Evolutionary conservation across 2,329 filamentous ascomycete species (phyloP), one percentile per base, ranked within the genome.

Genomic region (Venturia aucupariae): DNA sequence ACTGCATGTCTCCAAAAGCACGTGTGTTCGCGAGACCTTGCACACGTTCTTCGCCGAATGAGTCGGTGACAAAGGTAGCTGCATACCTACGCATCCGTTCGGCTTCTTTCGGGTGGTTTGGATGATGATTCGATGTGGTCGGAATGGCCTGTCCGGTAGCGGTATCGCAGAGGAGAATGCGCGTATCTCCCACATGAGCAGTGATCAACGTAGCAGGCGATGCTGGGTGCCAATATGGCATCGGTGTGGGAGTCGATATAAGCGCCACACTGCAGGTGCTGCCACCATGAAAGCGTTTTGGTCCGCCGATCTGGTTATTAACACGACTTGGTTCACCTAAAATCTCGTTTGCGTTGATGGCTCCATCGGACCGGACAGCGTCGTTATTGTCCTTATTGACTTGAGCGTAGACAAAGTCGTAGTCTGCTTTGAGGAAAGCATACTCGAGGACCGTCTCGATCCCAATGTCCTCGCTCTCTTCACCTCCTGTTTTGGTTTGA

Each of bases 21-120:
- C 94, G 89, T 39, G 90, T 95, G 77, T 99, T 99, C 69, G 94
- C 94, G 0, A 99, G 82, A 0, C 94, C 93, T 17, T 87, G 87
- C 75, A 99, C 94, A 69, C 94, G 91, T 77, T 97, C 92, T 77
- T 99, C 94, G 72, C 94, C 94, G 74, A 99, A 99, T 41, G 90
- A 95, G 77, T 99, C 94, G 0, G 93, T 94, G 22, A 96, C 88
- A 73, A 97, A 93, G 2, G 88, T 88, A 38, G 89, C 85, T 1
- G 92, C 90, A 73, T 92, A 97, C 60, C 92, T 87, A 55, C 92
- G 88, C 30, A 99, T 82, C 8, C 94, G 86, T 51, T 86, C 87
- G 11, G 89, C 87, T 79, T 99, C 94, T 64, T 86, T 81, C 0
- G 94, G 94, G 4, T 89, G 86, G n/a, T 87, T 90, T 0, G 94